Percentiles rank a stretch among this genome's conserved stretches.
phyloP scores from a whole-genome alignment of 1,284 basidiomycete genomes.

The Blastosporella zonata region DNA sequence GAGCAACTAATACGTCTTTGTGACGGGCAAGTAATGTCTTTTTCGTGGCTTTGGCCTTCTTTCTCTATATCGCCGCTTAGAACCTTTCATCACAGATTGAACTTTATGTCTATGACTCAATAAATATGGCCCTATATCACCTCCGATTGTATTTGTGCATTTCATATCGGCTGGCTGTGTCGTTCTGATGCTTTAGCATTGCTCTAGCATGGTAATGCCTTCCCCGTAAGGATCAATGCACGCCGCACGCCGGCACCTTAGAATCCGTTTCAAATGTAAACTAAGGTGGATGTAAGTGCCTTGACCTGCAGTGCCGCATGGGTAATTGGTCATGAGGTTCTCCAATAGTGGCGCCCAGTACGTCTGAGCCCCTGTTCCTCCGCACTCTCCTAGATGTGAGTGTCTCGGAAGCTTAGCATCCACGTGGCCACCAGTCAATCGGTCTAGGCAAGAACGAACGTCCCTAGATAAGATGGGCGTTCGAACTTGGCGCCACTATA shows the following conservation, averaged over 20 bases:
- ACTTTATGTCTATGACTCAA: conserved; percentile 8
- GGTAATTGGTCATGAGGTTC: conserved; percentile 3
- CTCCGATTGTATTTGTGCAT: conserved; percentile 5
- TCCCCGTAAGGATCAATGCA: background rate
- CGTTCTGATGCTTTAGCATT: background rate
- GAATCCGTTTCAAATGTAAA: too few relatives aligned
- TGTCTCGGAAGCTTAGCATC: background rate
- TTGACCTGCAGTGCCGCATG: background rate
- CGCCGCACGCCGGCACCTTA: background rate
- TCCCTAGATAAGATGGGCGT: background rate
- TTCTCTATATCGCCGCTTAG: conserved; percentile 16
- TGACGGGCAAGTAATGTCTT: conserved; percentile 18
- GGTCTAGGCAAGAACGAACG: background rate
- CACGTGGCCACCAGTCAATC: background rate
- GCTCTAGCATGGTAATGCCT: background rate
- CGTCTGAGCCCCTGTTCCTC: background rate
- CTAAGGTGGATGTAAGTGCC: background rate
- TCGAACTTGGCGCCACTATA: background rate
- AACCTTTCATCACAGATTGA: conserved; percentile 16
- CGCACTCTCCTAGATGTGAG: background rate
- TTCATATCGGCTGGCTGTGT: background rate
- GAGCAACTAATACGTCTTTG: conserved; percentile 17
- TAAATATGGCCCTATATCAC: background rate
- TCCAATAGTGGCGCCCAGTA: background rate
- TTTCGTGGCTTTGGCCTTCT: conserved; percentile 6